A percentile compares a stretch with the other conserved stretches of the same genome.
Evolutionary conservation across 176 grass and related monocot genomes (phyloP).

Genomic region (Aechmea fasciata): DNA sequence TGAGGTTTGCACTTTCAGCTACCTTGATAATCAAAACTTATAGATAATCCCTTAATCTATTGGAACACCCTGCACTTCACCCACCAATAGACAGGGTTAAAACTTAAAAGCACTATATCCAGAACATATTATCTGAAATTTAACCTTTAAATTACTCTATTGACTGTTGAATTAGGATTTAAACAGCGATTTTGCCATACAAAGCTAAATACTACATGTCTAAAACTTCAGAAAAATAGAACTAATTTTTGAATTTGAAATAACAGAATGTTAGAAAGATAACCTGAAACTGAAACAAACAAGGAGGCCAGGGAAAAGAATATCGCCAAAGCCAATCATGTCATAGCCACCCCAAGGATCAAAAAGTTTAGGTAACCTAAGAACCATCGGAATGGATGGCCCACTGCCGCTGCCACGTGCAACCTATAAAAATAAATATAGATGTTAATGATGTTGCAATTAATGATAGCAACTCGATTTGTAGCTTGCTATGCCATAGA

Average conservation of each 20-base stretch:
- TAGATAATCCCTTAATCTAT: too few relatives aligned
- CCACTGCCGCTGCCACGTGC: constrained; percentile 57
- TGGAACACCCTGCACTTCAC: too few relatives aligned
- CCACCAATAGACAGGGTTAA: too few relatives aligned
- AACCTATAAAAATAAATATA: constrained; percentile 38
- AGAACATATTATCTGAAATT: too few relatives aligned
- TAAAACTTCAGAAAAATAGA: neutral
- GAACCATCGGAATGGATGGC: constrained; percentile 79
- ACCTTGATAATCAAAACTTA: too few relatives aligned
- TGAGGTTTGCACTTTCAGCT: too few relatives aligned
- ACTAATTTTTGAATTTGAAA: neutral
- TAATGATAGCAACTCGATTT: neutral
- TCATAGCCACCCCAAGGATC: constrained; percentile 85
- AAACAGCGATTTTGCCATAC: too few relatives aligned
- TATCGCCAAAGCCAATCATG: constrained; percentile 97
- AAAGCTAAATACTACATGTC: neutral
- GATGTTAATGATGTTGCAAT: constrained; percentile 9
- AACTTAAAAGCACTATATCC: too few relatives aligned
- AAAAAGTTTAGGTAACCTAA: constrained; percentile 86
- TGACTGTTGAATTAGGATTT: too few relatives aligned
- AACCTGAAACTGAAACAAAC: constrained; percentile 90
- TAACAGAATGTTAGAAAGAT: neutral
- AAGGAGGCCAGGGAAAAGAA: constrained; percentile 92
- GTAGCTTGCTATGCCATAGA: too few relatives aligned
- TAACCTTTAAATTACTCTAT: too few relatives aligned